Base-by-base conservation (phyloP, 2,329 filamentous ascomycete genomes). In the Lachnellula suecica region DNA sequence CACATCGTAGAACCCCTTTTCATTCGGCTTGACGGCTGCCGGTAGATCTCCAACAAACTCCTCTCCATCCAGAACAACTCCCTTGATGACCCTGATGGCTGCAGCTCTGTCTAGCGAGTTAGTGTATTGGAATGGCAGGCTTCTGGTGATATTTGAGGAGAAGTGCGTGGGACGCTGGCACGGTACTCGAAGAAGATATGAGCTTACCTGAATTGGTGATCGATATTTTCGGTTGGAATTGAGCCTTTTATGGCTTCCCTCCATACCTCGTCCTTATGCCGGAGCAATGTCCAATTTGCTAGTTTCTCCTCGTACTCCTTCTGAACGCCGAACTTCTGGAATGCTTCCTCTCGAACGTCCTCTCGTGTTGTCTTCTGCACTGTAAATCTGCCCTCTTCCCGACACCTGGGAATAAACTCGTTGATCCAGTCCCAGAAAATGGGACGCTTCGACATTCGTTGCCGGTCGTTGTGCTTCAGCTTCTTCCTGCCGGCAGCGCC, bases 351-450 rank as follows among this genome's bases (percentile, higher is more conserved):
- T 0, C 77, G 75, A 2, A 87, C 72, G 4, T 72, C 47, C 6
- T 77, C 69, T 20, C 84, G 71, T 2, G 64, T 65, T 1, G 64
- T 40, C 1, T 53, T 55, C 11, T 48, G 34, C 20, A 56, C 45
- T 1, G 62, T 44, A 50, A 73, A 76, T 1, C 67, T 68, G 0
- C 70, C 71, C 22, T 73, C 52, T 1, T 68, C 68, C 1, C 74
- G 71, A 52, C 79, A 79, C 2, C 62, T 63, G 0, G 84, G 82
- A n/a, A 87, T 68, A 56, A 82, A 91, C 4, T 84, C 79, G 1
- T 85, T 74, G 4, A 85, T 66, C 78, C 87, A 92, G 5, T 67
- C 65, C 2, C 72, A 71, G 63, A 83, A 91, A 24, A 83, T 74
- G 0, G 77, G 75, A 0, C 88, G 77, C 37, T 74, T 72, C 0